phyloP scores from a whole-genome alignment of 2,329 filamentous ascomycete genomes.

The Verticillium zaregamsianum region DNA sequence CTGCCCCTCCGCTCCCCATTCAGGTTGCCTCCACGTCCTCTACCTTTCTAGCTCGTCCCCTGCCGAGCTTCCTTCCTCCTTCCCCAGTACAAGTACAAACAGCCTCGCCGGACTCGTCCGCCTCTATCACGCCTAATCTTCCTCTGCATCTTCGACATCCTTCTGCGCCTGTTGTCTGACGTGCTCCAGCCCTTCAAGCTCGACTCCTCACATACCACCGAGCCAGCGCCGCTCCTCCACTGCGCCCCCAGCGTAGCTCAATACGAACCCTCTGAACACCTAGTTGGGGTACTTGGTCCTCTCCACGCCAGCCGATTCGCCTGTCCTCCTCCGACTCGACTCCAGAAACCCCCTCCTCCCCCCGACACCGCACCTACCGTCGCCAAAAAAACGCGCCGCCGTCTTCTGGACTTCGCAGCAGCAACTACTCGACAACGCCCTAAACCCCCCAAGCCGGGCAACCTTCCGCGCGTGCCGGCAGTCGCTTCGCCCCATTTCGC shows the following conservation, averaged over 20 bases:
- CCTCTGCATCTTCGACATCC: not conserved
- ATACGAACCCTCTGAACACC: not conserved
- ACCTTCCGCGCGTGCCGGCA: not conserved
- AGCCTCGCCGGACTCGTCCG: not conserved
- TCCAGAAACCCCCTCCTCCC: not conserved
- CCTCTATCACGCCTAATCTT: not conserved
- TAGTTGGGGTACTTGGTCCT: not conserved
- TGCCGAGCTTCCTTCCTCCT: not conserved
- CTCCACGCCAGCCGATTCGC: not conserved
- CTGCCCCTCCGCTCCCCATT: not conserved
- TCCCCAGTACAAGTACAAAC: not conserved
- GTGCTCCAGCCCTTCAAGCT: not conserved
- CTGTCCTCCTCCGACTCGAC: not conserved
- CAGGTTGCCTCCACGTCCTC: not conserved
- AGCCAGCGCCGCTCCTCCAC: not conserved
- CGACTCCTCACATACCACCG: not conserved
- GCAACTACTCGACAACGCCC: not conserved
- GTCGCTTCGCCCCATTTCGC: not conserved
- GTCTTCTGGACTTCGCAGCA: not conserved
- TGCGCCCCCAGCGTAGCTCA: not conserved
- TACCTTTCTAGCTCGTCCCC: not conserved
- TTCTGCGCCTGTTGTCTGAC: not conserved
- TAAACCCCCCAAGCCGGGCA: not conserved
- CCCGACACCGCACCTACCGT: not conserved
- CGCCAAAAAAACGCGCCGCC: not conserved